A percentile compares a stretch with the other conserved stretches of the same genome.
phyloP scores from a whole-genome alignment of 2,329 filamentous ascomycete species.

The Aspergillus latus region DNA sequence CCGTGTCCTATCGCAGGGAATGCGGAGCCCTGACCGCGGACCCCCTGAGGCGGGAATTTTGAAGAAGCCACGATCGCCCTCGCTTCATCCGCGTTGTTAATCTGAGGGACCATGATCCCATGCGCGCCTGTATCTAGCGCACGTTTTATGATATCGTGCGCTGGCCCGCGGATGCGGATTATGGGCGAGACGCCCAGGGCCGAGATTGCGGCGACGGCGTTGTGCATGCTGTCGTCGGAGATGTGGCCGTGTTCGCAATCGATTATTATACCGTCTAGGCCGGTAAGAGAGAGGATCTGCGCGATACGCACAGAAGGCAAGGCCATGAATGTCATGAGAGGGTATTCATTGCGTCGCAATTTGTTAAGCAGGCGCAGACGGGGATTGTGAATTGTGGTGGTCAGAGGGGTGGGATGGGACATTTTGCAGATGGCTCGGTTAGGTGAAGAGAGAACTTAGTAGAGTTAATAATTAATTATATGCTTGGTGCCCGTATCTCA shows the following conservation, averaged over 20 bases:
- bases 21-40: conserved; percentile 31
- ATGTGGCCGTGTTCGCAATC: conserved; percentile 32
- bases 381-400: conserved; percentile 22
- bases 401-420: conserved; percentile 31
- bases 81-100: conserved; percentile 53
- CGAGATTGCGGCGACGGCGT: conserved; percentile 26
- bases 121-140: conserved; percentile 29
- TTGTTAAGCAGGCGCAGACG: conserved; percentile 42
- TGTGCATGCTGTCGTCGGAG: conserved; percentile 31
- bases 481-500: no score
- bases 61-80: conserved; percentile 23
- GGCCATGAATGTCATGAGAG: conserved; percentile 52
- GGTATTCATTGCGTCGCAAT: conserved; percentile 40
- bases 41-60: conserved; percentile 33
- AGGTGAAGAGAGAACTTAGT: not conserved
- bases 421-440: not conserved
- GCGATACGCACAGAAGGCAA: conserved; percentile 50
- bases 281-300: conserved; percentile 60
- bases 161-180: conserved; percentile 23
- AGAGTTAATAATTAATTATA: no score
- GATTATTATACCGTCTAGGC: conserved; percentile 63
- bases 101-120: conserved; percentile 52
- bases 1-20: conserved; percentile 35
- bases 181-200: conserved; percentile 27
- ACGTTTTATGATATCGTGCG: conserved; percentile 27